Base-by-base conservation (phyloP, 495 filamentous ascomycete species). In the Penicillium angulare region DNA sequence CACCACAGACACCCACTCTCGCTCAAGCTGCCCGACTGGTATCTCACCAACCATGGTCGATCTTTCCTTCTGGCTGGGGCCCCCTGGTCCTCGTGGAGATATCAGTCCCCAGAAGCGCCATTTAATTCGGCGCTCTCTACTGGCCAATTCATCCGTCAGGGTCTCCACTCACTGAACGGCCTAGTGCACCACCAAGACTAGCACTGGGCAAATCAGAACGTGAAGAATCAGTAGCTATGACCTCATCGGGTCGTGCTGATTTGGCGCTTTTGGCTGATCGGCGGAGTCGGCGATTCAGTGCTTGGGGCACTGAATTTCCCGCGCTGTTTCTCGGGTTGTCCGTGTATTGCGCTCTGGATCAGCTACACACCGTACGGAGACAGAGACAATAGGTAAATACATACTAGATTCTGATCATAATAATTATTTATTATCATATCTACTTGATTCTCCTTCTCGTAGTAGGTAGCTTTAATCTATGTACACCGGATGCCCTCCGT, bases 1-100 rank as follows among this genome's bases (percentile, higher is more conserved):
- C 21, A 21, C 38, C 38, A 41, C 38, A 10, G n/a, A n/a, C n/a
- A n/a, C n/a, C 3, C 24, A 7, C 41, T 36, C 51, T 62, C 61
- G 59, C 59, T 17, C 45, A 49, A 62, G 50, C 61, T 65, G 55
- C 61, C 58, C 43, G 36, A 42, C 52, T 59, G 44, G 60, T 52
- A 52, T 52, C 52, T 53, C 41, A 44, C 40, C 36, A 58, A 56
- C 49, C 52, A 55, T 26, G 43, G 53, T 49, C 47, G 55, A 61
- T 56, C 57, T 20, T 45, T 55, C 23, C 54, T 29, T 23, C 36
- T 42, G 33, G 24, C 46, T 38, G 7, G 38, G 38, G 24, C 9
- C 33, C 46, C 46, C 49, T 54, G 38, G 16, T 39, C 49, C 60
- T 60, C 60, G 56, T 63, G 60, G 56, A 53, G 54, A 60, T 18